Evolutionary conservation across 495 filamentous ascomycete species (phyloP), one percentile per base, ranked within the genome.

Genomic region (Podospora australis): DNA sequence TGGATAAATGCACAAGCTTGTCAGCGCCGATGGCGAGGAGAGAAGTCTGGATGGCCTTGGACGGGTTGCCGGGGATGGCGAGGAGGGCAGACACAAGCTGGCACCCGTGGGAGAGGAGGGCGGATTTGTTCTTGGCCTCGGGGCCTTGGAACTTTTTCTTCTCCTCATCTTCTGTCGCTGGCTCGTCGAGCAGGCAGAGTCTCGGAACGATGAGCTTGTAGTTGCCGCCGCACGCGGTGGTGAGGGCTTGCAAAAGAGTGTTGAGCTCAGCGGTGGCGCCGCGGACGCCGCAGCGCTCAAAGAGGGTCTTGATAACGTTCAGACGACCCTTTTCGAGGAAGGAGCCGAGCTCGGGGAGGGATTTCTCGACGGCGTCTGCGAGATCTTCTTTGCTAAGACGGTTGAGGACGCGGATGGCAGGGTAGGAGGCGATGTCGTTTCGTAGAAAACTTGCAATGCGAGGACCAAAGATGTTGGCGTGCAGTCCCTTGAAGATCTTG

Each of bases 391-490:
- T 87, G 58, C 82, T 81, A 17, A 97, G 75, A 56, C 90, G 74
- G 58, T 91, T 88, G 30, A 98, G 68, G 3, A 90, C 78, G 30
- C 78, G 77, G 49, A 86, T 80, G 7, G 88, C 86, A 4, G 91
- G 86, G 58, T 92, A 97, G 17, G 80, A 81, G 7, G 92, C 88
- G 48, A 88, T 87, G 52, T 88, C 88, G 63, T 97, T 97, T 35
- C 88, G 84, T 1, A 91, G 75, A 26, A 96, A 70, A 29, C 78
- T 84, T 3, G 78, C 78, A 36, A 97, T 83, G 5, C 87, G 78
- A 1, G 83, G 81, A 46, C 78, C 79, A 51, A 97, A 84, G 50
- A 86, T 78, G 39, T 81, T 79, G 34, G 75, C 78, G 59, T 91
- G 86, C 0, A 98, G 63, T 17, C 77, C 75, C 60, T 96, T 95